Base-by-base conservation (phyloP, 768 basidiomycete species). In the Tephrocybe sp. region DNA sequence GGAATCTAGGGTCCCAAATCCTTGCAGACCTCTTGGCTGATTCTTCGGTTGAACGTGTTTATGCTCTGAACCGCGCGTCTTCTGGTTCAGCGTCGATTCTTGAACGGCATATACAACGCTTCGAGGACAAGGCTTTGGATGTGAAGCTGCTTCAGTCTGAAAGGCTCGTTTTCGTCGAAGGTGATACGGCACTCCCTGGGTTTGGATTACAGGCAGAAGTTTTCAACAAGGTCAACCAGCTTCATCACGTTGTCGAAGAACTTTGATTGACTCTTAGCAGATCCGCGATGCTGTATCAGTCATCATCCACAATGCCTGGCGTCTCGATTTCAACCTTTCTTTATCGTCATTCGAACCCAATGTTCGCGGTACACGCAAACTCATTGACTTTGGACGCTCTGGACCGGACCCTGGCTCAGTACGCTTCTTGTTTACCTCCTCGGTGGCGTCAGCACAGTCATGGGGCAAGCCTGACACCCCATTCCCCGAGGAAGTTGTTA, bases 311-410 rank as follows among this genome's bases (percentile, higher is more conserved):
- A 72, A 65, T 3, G 74, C 75, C 3, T 77, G 76, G 76, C 65
- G 62, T n/a, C 62, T 72, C 19, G 63, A 70, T 49, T 72, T 83
- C 63, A 78, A 78, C 49, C 68, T 80, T 1, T 68, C 71, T 10
- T 60, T 82, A 26, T 62, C 69, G 0, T 79, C 78, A 3, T 83
- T 82, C 47, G 79, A 82, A 52, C 54, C 71, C 4, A 74, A 79
- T 55, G 64, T 83, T 31, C 64, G 61, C 16, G 75, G 76, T 20
- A 76, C 72, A 3, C 67, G 76, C 23, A 74, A 74, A 55, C 66
- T 82, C 16, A 62, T 81, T 35, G 72, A 77, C 38, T 62, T 78
- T 6, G 68, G 62, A 0, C 53, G 69, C 14, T 60, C 56, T 14
- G 67, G 65, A 2, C 58, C 63, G 1, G 61, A 59, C 42, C 56